phyloP scores from a whole-genome alignment of 2,329 filamentous ascomycete genomes.

The Calonectria montana region DNA sequence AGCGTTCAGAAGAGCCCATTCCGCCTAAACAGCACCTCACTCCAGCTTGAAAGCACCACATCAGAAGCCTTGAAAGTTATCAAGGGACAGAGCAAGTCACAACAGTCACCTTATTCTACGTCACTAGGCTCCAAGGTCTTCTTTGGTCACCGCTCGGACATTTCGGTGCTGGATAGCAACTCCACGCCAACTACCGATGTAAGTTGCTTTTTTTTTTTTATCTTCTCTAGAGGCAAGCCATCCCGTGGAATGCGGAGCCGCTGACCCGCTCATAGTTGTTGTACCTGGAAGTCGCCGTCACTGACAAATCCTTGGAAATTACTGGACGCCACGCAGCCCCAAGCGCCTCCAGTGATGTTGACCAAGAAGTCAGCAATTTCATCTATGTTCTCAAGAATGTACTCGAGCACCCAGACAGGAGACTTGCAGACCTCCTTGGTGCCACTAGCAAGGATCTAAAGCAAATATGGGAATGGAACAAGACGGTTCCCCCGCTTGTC shows the following conservation, averaged over 20 bases:
- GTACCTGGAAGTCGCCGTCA: slow-evolving; percentile 28
- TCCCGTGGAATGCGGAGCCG: neutral
- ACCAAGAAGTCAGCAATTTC: slow-evolving; percentile 29
- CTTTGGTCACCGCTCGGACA: slow-evolving; percentile 18
- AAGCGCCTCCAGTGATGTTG: slow-evolving; percentile 20
- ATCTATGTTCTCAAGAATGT: slow-evolving; percentile 27
- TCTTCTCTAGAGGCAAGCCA: neutral
- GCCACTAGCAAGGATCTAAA: slow-evolving; percentile 50
- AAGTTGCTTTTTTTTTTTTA: slow-evolving; percentile 9
- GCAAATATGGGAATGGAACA: slow-evolving; percentile 61
- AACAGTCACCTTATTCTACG: neutral
- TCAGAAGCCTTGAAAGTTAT: slow-evolving; percentile 25
- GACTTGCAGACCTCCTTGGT: slow-evolving; percentile 19
- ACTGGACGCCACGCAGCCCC: slow-evolving; percentile 17
- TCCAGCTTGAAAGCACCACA: slow-evolving; percentile 24
- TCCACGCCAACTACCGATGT: slow-evolving; percentile 12
- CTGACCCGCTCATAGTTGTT: slow-evolving; percentile 18
- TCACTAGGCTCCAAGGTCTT: slow-evolving; percentile 23
- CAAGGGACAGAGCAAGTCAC: slow-evolving; percentile 14
- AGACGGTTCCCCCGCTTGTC: slow-evolving; percentile 52
- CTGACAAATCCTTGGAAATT: slow-evolving; percentile 26
- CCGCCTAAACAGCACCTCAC: slow-evolving; percentile 20
- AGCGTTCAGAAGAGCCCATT: slow-evolving; percentile 26
- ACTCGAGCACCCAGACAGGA: slow-evolving; percentile 24
- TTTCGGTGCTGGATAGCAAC: neutral